phyloP scores from a whole-genome alignment of 2,329 filamentous ascomycete genomes.

The Claviceps citrina region DNA sequence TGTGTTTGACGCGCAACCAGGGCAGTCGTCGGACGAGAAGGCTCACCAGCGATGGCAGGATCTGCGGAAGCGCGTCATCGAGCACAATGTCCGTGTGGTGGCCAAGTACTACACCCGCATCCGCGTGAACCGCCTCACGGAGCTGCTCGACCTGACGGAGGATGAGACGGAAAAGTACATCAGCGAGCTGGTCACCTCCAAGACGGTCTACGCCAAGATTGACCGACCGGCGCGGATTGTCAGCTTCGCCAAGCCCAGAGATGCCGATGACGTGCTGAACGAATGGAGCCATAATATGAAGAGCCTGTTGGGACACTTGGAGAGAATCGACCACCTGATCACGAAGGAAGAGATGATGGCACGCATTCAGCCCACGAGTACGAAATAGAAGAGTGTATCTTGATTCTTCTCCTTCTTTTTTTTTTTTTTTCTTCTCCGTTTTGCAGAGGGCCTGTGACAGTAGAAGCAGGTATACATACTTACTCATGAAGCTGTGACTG shows the following conservation, averaged over 20 bases:
- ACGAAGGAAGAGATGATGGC: conserved; percentile 99
- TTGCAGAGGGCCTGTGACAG: not conserved
- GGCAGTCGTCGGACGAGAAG: conserved; percentile 59
- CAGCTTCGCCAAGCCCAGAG: conserved; percentile 84
- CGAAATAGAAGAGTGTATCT: conserved; percentile 16
- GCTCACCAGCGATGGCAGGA: conserved; percentile 81
- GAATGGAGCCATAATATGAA: conserved; percentile 99
- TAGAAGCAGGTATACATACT: too few relatives aligned
- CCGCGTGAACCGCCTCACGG: conserved; percentile 75
- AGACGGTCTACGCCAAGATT: conserved; percentile 96
- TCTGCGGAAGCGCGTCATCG: conserved; percentile 92
- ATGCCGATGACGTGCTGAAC: conserved; percentile 90
- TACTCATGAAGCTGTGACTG: not conserved
- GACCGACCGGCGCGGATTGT: conserved; percentile 85
- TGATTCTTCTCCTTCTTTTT: too few relatives aligned
- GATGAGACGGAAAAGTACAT: conserved; percentile 99
- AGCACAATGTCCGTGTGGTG: conserved; percentile 95
- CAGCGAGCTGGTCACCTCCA: conserved; percentile 86
- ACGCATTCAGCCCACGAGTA: conserved; percentile 58
- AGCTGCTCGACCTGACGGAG: conserved; percentile 80
- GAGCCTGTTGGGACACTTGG: conserved; percentile 67
- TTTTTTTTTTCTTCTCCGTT: too few relatives aligned
- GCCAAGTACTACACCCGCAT: conserved; percentile 99
- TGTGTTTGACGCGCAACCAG: conserved; percentile 59
- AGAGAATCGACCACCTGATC: conserved; percentile 92